A percentile compares a stretch with the other conserved stretches of the same genome.
Conservation (phyloP, 208 protist genomes). For the Trypanosoma vivax region DNA sequence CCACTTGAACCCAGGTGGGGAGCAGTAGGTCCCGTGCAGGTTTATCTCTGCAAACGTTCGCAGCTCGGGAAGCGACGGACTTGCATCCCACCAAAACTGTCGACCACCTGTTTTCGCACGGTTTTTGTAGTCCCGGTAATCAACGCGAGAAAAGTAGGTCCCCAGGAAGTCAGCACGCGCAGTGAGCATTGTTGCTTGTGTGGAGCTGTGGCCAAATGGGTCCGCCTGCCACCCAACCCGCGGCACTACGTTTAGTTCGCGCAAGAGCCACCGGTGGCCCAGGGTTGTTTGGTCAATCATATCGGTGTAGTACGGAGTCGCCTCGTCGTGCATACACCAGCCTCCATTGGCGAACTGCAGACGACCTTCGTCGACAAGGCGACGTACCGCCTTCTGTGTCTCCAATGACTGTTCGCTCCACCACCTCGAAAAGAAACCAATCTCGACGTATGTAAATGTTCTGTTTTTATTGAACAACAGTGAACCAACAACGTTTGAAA, state of each 20-base stretch:
- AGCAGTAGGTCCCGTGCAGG: slow-evolving; percentile 28
- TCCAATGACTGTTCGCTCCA: slow-evolving; percentile 32
- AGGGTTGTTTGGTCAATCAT: slow-evolving; percentile 46
- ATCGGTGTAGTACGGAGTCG: slow-evolving; percentile 17
- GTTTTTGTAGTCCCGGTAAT: slow-evolving; percentile 23
- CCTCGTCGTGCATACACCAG: slow-evolving; percentile 63
- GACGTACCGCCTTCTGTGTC: slow-evolving; percentile 4
- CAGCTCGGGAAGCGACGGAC: slow-evolving; percentile 14
- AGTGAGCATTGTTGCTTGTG: slow-evolving; percentile 21
- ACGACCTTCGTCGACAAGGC: slow-evolving; percentile 24
- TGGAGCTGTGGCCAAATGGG: slow-evolving; percentile 47
- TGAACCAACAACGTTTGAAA: slow-evolving; percentile 28
- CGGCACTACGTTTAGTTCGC: slow-evolving; percentile 24
- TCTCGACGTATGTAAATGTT: slow-evolving; percentile 68
- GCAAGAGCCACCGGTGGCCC: slow-evolving; percentile 35
- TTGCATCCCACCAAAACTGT: slow-evolving; percentile 22
- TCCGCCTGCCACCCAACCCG: slow-evolving; percentile 40
- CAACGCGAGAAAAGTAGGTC: slow-evolving; percentile 39
- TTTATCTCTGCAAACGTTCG: slow-evolving; percentile 22
- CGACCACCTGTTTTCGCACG: slow-evolving; percentile 4
- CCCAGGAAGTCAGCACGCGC: slow-evolving; percentile 27
- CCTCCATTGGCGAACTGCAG: slow-evolving; percentile 32
- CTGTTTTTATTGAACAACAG: slow-evolving; percentile 34
- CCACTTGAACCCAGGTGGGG: slow-evolving; percentile 16
- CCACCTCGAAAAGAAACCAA: slow-evolving; percentile 57